Evolutionary conservation across 2,329 filamentous ascomycete genomes (phyloP), one percentile per base, ranked within the genome.

Genomic region (Pyrenochaeta sp.): DNA sequence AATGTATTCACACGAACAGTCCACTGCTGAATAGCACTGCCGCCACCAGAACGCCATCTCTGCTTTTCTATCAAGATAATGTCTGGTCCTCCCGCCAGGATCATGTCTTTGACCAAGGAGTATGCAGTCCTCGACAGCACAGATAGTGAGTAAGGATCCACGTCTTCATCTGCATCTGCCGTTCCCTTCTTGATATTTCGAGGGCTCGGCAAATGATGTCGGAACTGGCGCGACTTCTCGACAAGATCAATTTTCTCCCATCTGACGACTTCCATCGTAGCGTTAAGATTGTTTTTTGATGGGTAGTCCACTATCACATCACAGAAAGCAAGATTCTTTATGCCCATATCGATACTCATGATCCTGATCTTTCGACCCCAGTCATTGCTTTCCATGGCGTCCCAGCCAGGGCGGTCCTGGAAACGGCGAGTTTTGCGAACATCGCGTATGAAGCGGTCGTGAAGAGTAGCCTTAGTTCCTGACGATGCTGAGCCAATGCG

Each of bases 311-410:
- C 67, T 15, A 76, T 66, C 29, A 90, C 73, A 56, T 91, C 81
- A 60, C 89, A 90, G 70, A 87, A 91, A 1, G 90, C 91, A 3
- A 96, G 79, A 71, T 96, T 96, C 37, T 86, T 86, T 61, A 96
- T 90, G 3, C 91, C 91, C 85, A 95, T 89, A 72, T 96, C 91
- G 57, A 96, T 89, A 69, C 90, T 93, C 30, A 95, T 74, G 20
- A 95, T 81, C 37, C 87, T 54, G 1, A 64, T 33, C 23, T 56
- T 53, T 9, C 39, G 48, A 11, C 29, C 33, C 21, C 21, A 5
- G 9, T 81, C 62, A 79, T 17, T 15, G 29, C 33, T 17, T 29
- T 35, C 4, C 53, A 51, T 31, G 0, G 7, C 35, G 20, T 51
- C 7, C 43, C 49, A 45, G 42, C 41, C 42, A 48, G 36, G 29